These are phyloP conservation scores for Rhizopus delemar DNA, from an alignment of 371 early-diverging fungal genomes.

Conservation along the genomic window DNA sequence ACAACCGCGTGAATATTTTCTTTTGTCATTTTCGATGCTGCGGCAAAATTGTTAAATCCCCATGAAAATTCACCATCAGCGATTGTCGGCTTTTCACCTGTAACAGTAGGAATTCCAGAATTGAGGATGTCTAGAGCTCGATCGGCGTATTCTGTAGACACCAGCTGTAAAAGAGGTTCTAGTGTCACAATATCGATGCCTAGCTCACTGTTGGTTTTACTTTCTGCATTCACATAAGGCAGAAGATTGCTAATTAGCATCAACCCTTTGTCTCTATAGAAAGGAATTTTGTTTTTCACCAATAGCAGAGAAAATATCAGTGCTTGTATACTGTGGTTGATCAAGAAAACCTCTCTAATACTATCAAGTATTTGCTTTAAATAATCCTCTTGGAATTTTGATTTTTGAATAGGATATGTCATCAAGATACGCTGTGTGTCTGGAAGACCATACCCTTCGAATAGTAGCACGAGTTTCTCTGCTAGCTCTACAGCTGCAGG, in stretches of 20 bases:
- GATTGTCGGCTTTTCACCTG: constrained; percentile 10
- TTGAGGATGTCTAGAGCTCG: constrained; percentile 73
- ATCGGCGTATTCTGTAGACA: constrained; percentile 67
- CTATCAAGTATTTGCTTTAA: constrained; percentile 64
- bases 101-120: constrained; percentile 54
- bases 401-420: constrained; percentile 66
- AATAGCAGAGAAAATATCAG: constrained; percentile 65
- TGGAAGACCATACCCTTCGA: constrained; percentile 53
- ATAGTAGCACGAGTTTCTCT: constrained; percentile 49
- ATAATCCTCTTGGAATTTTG: constrained; percentile 74
- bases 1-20: constrained; percentile 58
- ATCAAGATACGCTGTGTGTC: constrained; percentile 58
- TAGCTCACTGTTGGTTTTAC: constrained; percentile 9
- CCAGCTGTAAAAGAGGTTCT: constrained; percentile 55
- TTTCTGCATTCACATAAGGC: constrained; percentile 41
- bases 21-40: constrained; percentile 40
- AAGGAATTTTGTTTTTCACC: constrained; percentile 61
- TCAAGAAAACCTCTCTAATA: constrained; percentile 68
- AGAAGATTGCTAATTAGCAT: constrained; percentile 65
- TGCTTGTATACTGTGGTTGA: constrained; percentile 60
- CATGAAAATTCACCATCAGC: constrained; percentile 33
- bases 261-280: constrained; percentile 68
- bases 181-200: constrained; percentile 51
- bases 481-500: constrained; percentile 42
- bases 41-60: constrained; percentile 36